Evolutionary conservation across 768 basidiomycete genomes (phyloP).

Genomic region (Pholiota molesta): DNA sequence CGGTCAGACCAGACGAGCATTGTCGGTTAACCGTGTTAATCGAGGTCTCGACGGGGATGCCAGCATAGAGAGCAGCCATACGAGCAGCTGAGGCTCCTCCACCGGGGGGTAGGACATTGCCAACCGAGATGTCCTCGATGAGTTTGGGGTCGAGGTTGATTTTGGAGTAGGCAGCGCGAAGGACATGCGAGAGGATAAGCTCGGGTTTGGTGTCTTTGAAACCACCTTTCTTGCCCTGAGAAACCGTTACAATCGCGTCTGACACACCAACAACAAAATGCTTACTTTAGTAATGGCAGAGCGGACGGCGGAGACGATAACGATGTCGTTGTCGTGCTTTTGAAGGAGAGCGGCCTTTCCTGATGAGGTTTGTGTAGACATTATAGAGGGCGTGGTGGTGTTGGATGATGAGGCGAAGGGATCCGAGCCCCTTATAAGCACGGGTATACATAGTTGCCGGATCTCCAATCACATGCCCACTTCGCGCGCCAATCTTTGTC

Average conservation of each 20-base stretch:
- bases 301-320: constrained; percentile 86
- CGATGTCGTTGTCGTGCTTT: constrained; percentile 85
- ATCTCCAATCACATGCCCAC: constrained; percentile 13
- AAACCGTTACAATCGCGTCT: constrained; percentile 8
- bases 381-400: constrained; percentile 23
- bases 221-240: constrained; percentile 79
- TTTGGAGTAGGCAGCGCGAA: constrained; percentile 71
- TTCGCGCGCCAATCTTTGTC: not conserved
- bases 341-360: constrained; percentile 64
- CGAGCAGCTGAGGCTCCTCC: constrained; percentile 83
- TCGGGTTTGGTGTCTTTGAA: constrained; percentile 92
- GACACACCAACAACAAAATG: not conserved
- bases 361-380: constrained; percentile 39
- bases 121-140: constrained; percentile 84
- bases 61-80: constrained; percentile 86
- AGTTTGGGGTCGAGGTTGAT: constrained; percentile 76
- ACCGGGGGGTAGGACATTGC: constrained; percentile 86
- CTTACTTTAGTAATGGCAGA: constrained; percentile 91
- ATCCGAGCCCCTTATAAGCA: constrained; percentile 2
- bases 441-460: constrained; percentile 4
- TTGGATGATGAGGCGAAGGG: constrained; percentile 14
- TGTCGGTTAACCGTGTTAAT: constrained; percentile 89
- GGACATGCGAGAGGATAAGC: constrained; percentile 75
- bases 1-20: constrained; percentile 86
- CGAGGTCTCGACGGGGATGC: constrained; percentile 76